A percentile compares a stretch with the other conserved stretches of the same genome.
These are phyloP conservation scores for Bruguiera parviflora DNA, from an alignment of 345 rosid genomes.

Conservation along the genomic window DNA sequence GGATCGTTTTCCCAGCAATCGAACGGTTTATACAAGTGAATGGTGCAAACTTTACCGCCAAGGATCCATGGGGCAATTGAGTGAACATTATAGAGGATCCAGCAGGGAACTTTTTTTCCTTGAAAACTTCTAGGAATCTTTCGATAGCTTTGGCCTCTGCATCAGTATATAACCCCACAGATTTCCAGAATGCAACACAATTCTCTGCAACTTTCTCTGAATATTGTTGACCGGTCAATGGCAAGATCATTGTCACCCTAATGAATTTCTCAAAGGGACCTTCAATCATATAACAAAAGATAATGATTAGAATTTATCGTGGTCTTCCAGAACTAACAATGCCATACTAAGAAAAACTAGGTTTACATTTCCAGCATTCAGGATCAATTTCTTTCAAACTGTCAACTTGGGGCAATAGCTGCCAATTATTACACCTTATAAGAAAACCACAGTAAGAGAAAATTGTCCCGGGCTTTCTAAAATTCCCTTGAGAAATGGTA, in stretches of 20 bases:
- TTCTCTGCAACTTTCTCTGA: conserved; percentile 75
- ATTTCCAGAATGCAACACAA: conserved; percentile 68
- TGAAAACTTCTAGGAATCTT: conserved; percentile 50
- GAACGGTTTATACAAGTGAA: no score
- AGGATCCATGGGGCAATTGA: conserved; percentile 42
- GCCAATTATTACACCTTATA: no score
- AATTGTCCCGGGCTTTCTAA: no score
- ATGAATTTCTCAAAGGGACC: conserved; percentile 66
- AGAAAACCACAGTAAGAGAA: no score
- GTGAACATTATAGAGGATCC: conserved; percentile 78
- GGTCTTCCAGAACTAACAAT: no score
- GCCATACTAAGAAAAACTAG: no score
- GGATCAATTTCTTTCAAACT: no score
- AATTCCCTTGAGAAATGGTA: no score
- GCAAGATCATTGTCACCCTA: conserved; percentile 56
- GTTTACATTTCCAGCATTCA: no score
- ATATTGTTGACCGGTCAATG: conserved; percentile 63
- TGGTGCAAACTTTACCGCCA: conserved; percentile 36
- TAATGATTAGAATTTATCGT: no score
- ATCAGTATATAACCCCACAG: conserved; percentile 60
- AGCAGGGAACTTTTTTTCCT: conserved; percentile 55
- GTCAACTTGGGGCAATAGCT: no score
- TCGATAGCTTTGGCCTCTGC: conserved; percentile 69
- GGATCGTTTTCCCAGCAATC: no score
- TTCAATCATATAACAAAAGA: conserved; percentile 8